Evolutionary conservation across 441 rosid genomes (phyloP).

Genomic region (Croton setiger): DNA sequence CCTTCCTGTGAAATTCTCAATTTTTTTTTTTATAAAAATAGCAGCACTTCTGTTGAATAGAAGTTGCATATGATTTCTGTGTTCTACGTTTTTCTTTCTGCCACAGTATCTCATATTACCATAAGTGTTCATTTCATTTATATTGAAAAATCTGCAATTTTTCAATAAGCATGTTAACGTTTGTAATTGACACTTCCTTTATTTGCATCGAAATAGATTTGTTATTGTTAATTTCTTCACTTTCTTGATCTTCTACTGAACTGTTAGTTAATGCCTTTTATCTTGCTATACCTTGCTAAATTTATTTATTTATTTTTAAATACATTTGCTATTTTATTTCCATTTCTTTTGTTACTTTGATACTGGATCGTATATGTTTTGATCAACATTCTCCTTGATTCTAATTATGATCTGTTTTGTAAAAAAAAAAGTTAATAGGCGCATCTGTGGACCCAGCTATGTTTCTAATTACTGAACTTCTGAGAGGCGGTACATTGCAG

Average conservation of each 20-base stretch:
- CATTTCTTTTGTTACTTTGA: too few species aligned
- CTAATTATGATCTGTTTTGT: slow-evolving; percentile 15
- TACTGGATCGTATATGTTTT: neutral
- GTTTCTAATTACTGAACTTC: slow-evolving; percentile 56
- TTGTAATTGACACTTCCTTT: neutral
- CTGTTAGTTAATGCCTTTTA: neutral
- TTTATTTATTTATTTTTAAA: too few species aligned
- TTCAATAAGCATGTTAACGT: neutral
- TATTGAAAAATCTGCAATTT: neutral
- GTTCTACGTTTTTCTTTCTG: too few species aligned
- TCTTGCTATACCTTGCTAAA: neutral
- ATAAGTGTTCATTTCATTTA: neutral
- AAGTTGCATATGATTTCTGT: too few species aligned
- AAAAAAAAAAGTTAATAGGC: slow-evolving; percentile 48
- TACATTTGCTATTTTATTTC: neutral
- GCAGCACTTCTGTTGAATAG: too few species aligned
- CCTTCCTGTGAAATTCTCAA: too few species aligned
- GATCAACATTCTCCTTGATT: neutral
- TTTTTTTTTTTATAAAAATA: too few species aligned
- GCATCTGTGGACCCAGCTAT: slow-evolving; percentile 51
- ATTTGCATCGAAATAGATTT: neutral
- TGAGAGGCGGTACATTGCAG: slow-evolving; percentile 49
- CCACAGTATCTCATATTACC: too few species aligned
- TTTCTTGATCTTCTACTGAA: neutral
- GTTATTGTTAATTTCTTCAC: neutral